Evolutionary conservation across 495 filamentous ascomycete genomes (phyloP).

Genomic region (Pyrenopolyporus hunteri): DNA sequence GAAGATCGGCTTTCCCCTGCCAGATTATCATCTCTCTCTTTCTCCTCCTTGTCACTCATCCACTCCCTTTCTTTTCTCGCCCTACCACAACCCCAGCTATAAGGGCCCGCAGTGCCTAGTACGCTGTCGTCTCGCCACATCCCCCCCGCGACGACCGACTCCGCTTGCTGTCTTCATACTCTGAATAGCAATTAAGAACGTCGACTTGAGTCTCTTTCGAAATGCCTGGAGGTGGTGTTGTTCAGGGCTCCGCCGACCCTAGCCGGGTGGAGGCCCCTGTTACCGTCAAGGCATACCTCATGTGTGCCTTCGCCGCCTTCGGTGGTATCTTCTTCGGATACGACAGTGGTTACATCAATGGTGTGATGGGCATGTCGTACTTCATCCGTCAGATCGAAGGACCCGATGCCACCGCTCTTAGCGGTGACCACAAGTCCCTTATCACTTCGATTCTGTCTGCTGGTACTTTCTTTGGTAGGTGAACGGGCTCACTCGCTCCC

Average conservation of each 20-base stretch:
- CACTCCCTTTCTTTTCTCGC: not conserved
- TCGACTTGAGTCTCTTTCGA: not conserved
- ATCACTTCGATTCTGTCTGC: conserved; percentile 76
- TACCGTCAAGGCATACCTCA: conserved; percentile 68
- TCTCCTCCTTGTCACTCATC: conserved; percentile 3
- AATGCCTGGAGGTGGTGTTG: conserved; percentile 35
- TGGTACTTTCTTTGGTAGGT: conserved; percentile 72
- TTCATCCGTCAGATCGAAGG: conserved; percentile 56
- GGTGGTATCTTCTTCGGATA: conserved; percentile 73
- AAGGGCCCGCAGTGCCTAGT: not conserved
- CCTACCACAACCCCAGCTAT: conserved; percentile 1
- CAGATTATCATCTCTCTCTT: not conserved
- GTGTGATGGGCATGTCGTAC: conserved; percentile 60
- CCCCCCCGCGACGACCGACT: not conserved
- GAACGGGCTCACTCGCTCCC: not conserved
- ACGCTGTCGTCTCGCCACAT: not conserved
- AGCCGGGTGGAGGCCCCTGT: conserved; percentile 68
- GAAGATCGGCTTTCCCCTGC: conserved; percentile 2
- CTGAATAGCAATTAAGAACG: not conserved
- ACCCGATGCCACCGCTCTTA: conserved; percentile 34
- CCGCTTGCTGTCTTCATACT: not conserved
- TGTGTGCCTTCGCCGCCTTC: conserved; percentile 73
- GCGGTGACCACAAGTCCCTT: conserved; percentile 58
- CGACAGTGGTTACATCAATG: conserved; percentile 69
- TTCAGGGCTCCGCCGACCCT: conserved; percentile 48